These are phyloP conservation scores for Stagonosporopsis rhizophila DNA, from an alignment of 2,329 filamentous ascomycete species.

Conservation along the genomic window DNA sequence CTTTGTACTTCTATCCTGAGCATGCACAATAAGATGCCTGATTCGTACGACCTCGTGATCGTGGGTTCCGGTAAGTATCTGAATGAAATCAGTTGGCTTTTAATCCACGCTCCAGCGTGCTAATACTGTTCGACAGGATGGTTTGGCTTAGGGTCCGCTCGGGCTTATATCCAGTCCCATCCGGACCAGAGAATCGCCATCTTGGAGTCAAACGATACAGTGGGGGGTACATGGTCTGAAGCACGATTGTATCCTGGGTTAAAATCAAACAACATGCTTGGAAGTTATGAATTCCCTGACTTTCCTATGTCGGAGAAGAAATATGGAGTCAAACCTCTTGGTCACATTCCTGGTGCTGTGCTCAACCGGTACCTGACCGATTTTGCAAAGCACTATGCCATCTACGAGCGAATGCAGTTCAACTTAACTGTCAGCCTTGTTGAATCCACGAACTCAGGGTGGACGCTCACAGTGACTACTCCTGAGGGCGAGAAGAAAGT, in stretches of 20 bases:
- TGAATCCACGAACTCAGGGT: background rate
- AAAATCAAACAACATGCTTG: slow-evolving; percentile 12
- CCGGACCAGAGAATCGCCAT: slow-evolving; percentile 1
- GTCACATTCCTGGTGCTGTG: slow-evolving; percentile 7
- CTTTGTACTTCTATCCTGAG: background rate
- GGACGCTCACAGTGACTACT: slow-evolving; percentile 2
- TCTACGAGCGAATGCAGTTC: slow-evolving; percentile 5
- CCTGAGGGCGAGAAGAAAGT: slow-evolving; percentile 8
- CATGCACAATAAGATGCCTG: slow-evolving; percentile 1
- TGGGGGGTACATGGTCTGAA: slow-evolving; percentile 8
- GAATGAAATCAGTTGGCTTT: background rate
- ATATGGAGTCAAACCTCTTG: slow-evolving; percentile 12
- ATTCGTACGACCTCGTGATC: slow-evolving; percentile 7
- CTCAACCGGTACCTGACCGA: slow-evolving; percentile 11
- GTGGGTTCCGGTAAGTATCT: slow-evolving; percentile 3
- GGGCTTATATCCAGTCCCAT: slow-evolving; percentile 5
- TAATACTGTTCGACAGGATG: slow-evolving; percentile 2
- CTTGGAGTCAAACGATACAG: slow-evolving; percentile 1
- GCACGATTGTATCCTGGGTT: slow-evolving; percentile 4
- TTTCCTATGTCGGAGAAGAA: slow-evolving; percentile 8
- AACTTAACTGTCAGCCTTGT: slow-evolving; percentile 4
- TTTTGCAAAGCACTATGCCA: slow-evolving; percentile 6
- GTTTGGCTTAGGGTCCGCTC: slow-evolving; percentile 2
- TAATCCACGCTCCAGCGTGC: background rate
- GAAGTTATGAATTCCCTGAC: slow-evolving; percentile 11